Conservation (phyloP, 148 eudicot species). For the Cornus controversa region DNA sequence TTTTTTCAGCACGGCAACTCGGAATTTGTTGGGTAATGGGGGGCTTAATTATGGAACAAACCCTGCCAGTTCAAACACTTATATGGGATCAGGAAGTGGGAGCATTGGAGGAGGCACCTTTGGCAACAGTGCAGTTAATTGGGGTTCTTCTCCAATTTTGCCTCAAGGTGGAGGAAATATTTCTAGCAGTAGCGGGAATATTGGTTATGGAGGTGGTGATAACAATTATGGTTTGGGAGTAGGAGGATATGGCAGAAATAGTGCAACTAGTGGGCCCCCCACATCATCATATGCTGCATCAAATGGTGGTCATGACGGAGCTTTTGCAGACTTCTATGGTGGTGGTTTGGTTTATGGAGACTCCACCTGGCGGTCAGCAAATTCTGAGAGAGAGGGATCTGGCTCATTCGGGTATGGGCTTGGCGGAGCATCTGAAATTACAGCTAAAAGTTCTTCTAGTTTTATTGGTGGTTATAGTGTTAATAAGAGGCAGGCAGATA, state of each 20-base stretch:
- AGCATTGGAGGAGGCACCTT: constrained; percentile 22
- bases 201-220: constrained; percentile 48
- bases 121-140: constrained; percentile 23
- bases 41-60: constrained; percentile 22
- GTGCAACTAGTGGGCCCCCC: constrained; percentile 37
- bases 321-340: constrained; percentile 56
- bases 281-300: constrained; percentile 46
- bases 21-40: constrained; percentile 32
- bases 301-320: constrained; percentile 55
- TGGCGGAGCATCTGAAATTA: constrained; percentile 43
- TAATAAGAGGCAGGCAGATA: constrained; percentile 48
- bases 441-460: constrained; percentile 47
- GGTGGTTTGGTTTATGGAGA: constrained; percentile 53
- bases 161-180: constrained; percentile 45
- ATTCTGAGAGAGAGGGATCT: constrained; percentile 54
- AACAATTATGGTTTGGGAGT: constrained; percentile 45
- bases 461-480: constrained; percentile 61
- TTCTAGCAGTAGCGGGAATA: constrained; percentile 40
- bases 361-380: constrained; percentile 58
- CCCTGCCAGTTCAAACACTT: constrained; percentile 17
- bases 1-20: constrained; percentile 26
- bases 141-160: constrained; percentile 47
- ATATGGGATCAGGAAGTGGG: constrained; percentile 23
- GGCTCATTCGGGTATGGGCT: constrained; percentile 62
- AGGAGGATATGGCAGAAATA: constrained; percentile 50